Evolutionary conservation across 495 filamentous ascomycete genomes (phyloP).

Genomic region (Penicillium fimorum): DNA sequence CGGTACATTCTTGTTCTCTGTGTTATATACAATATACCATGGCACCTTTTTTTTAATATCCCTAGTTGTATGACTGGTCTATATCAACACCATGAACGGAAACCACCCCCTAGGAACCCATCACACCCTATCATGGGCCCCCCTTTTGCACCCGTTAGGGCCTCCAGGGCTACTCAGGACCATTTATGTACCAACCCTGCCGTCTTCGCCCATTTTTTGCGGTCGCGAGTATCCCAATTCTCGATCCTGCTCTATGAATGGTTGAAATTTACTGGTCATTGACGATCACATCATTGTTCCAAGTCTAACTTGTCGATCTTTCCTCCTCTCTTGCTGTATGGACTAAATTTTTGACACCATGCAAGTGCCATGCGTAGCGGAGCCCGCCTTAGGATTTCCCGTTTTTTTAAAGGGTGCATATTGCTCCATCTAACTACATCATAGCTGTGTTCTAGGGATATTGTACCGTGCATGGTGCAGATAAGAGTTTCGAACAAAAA

Average conservation of each 20-base stretch:
- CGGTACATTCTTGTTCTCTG: too few species aligned
- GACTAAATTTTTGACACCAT: conserved; percentile 21
- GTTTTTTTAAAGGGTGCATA: conserved; percentile 1
- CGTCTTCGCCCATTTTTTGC: conserved; percentile 13
- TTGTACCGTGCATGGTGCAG: neutral
- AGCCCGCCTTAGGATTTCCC: neutral
- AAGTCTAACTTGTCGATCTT: conserved; percentile 15
- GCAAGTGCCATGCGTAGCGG: conserved; percentile 21
- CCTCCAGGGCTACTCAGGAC: conserved; percentile 15
- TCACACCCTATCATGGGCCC: conserved; percentile 19
- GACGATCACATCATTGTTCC: conserved; percentile 5
- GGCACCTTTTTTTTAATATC: neutral
- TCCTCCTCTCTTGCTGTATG: conserved; percentile 46
- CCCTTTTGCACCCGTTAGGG: conserved; percentile 24
- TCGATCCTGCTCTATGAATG: conserved; percentile 8
- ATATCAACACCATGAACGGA: conserved; percentile 10
- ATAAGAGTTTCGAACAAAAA: neutral
- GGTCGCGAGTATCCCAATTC: conserved; percentile 1
- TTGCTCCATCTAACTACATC: neutral
- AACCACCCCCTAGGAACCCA: conserved; percentile 19
- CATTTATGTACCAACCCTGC: conserved; percentile 17
- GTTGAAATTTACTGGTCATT: neutral
- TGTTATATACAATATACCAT: neutral
- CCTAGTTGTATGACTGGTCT: neutral
- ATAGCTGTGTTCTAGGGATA: neutral